Percentiles rank a stretch among this genome's conserved stretches.
Evolutionary conservation across 225 moss, liverwort and hornwort genomes (phyloP).

Genomic region (Asterella californica): DNA sequence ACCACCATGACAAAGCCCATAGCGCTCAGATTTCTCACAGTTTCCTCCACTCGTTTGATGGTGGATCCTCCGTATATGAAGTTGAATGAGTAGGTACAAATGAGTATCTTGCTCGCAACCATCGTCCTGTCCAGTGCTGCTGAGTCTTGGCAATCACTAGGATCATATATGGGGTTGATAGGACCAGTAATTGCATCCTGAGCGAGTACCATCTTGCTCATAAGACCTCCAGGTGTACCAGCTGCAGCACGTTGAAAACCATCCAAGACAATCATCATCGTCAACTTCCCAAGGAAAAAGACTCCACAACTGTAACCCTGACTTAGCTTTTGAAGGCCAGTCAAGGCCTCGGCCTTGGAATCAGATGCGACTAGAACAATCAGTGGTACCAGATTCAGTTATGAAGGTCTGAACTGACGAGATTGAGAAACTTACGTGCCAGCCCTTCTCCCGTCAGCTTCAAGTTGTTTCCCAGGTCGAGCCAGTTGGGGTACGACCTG

Average conservation of each 20-base stretch:
- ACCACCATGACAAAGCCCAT: slow-evolving; percentile 71
- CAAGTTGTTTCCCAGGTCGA: slow-evolving; percentile 42
- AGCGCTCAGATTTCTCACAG: slow-evolving; percentile 44
- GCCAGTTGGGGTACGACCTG: slow-evolving; percentile 41
- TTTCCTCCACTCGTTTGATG: slow-evolving; percentile 49
- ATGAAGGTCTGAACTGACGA: neutral
- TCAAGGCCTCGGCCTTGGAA: neutral
- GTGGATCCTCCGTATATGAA: slow-evolving; percentile 67
- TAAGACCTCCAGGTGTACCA: slow-evolving; percentile 31
- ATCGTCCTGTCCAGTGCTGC: slow-evolving; percentile 16
- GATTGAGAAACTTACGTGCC: slow-evolving; percentile 41
- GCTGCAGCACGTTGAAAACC: slow-evolving; percentile 29
- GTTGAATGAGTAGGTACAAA: slow-evolving; percentile 56
- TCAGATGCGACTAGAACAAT: neutral
- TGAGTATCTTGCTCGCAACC: slow-evolving; percentile 42
- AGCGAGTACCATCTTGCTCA: slow-evolving; percentile 41
- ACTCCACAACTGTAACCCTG: neutral
- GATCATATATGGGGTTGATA: slow-evolving; percentile 33
- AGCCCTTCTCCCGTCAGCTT: slow-evolving; percentile 53
- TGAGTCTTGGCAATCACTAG: slow-evolving; percentile 49
- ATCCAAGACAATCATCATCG: neutral
- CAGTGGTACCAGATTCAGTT: neutral
- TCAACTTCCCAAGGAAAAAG: neutral
- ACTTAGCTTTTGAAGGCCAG: neutral
- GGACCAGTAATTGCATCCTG: slow-evolving; percentile 33